A percentile compares a stretch with the other conserved stretches of the same genome.
Evolutionary conservation across 2,329 filamentous ascomycete genomes (phyloP).

Genomic region (Paraphoma sp.): DNA sequence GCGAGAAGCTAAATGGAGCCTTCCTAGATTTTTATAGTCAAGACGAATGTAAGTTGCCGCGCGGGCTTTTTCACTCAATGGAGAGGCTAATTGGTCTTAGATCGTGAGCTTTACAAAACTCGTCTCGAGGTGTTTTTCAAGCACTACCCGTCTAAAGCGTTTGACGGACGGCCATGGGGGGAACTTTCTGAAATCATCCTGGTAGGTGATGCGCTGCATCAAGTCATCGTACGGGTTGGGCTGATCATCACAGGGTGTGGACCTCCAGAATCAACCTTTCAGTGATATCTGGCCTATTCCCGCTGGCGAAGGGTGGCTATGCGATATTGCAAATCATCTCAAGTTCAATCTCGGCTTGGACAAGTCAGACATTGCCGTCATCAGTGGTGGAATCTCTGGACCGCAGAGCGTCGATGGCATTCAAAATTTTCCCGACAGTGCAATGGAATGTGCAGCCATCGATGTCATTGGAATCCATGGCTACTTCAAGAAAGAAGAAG

Average conservation of each 20-base stretch:
- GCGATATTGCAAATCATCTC: conserved; percentile 41
- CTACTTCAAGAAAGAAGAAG: conserved; percentile 30
- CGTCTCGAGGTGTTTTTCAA: conserved; percentile 43
- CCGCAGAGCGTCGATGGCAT: conserved; percentile 27
- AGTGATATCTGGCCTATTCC: conserved; percentile 44
- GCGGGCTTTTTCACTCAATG: too few species aligned
- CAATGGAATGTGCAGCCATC: conserved; percentile 39
- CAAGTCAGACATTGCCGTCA: conserved; percentile 39
- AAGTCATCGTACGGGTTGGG: background rate
- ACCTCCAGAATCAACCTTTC: conserved; percentile 45
- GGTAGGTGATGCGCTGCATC: conserved; percentile 10
- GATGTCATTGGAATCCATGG: conserved; percentile 46
- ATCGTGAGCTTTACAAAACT: conserved; percentile 37
- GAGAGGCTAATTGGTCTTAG: conserved; percentile 6
- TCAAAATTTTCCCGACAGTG: conserved; percentile 42
- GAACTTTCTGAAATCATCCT: conserved; percentile 40
- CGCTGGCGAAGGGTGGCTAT: conserved; percentile 43
- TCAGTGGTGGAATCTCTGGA: conserved; percentile 45
- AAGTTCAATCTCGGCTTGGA: conserved; percentile 38
- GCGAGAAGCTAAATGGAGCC: conserved; percentile 35
- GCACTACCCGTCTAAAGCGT: conserved; percentile 44
- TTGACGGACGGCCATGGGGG: conserved; percentile 38
- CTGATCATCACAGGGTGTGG: conserved; percentile 33
- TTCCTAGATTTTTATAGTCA: conserved; percentile 46
- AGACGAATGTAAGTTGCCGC: conserved; percentile 28